A percentile compares a stretch with the other conserved stretches of the same genome.
phyloP scores from a whole-genome alignment of 495 filamentous ascomycete species.

The Thermochaetoides thermophila region DNA sequence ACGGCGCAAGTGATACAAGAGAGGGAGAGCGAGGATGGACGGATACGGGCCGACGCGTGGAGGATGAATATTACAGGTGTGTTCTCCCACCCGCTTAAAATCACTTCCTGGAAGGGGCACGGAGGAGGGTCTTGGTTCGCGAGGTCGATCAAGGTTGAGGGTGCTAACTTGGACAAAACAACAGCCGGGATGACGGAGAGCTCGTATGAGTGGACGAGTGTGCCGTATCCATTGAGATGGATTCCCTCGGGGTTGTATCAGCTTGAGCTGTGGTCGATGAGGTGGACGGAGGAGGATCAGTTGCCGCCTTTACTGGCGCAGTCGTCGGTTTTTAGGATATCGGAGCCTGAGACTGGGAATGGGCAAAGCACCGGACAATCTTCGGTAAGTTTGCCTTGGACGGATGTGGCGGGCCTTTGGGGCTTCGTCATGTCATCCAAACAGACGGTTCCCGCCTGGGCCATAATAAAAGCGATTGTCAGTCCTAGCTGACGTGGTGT shows the following conservation, averaged over 20 bases:
- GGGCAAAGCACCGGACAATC: background rate
- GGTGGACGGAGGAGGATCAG: constrained; percentile 4
- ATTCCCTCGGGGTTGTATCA: constrained; percentile 22
- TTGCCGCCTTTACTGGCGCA: constrained; percentile 12
- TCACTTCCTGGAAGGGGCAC: background rate
- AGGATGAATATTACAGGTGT: constrained; percentile 6
- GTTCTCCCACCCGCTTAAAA: background rate
- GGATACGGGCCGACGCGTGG: constrained; percentile 2
- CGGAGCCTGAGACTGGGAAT: background rate
- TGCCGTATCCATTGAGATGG: constrained; percentile 26
- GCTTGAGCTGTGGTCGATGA: constrained; percentile 19
- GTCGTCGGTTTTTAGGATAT: constrained; percentile 13
- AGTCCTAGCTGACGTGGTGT: too few species aligned
- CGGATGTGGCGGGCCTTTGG: too few species aligned
- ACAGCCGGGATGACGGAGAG: constrained; percentile 16
- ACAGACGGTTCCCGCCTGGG: too few species aligned
- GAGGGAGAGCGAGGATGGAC: constrained; percentile 2
- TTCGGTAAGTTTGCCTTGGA: constrained; percentile 1
- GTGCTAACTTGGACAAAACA: background rate
- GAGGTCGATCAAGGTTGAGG: background rate
- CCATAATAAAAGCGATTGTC: too few species aligned
- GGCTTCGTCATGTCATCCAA: too few species aligned
- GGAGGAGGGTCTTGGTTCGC: background rate
- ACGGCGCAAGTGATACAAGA: constrained; percentile 7
- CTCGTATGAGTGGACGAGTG: constrained; percentile 20